Conservation (phyloP, 257 asterid species). For the Echites panduratus region DNA sequence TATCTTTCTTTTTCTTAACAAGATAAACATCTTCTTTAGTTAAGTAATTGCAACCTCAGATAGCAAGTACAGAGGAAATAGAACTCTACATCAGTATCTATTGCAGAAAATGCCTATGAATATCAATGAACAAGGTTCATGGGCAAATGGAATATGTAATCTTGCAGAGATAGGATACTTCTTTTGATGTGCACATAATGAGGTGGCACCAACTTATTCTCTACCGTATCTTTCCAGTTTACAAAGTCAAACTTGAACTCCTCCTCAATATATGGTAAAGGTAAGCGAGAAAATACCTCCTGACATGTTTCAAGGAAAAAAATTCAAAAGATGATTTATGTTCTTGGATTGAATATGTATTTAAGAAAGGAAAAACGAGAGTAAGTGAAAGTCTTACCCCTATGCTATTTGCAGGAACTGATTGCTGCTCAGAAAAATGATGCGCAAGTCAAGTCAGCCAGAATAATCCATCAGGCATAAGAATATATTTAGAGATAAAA, state of each 20-base stretch:
- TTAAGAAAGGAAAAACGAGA: conserved; percentile 14
- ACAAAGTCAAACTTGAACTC: conserved; percentile 67
- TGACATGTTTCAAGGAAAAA: conserved; percentile 24
- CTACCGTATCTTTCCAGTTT: conserved; percentile 56
- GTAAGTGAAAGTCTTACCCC: conserved; percentile 50
- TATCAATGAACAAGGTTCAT: not conserved
- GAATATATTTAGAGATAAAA: conserved; percentile 28
- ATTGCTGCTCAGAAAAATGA: conserved; percentile 49
- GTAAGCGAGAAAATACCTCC: conserved; percentile 64
- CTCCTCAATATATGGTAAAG: conserved; percentile 58
- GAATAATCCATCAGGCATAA: conserved; percentile 29
- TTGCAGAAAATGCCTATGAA: not conserved
- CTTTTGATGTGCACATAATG: conserved; percentile 68
- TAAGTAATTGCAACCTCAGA: conserved; percentile 27
- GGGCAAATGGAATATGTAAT: conserved; percentile 16
- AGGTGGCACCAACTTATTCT: conserved; percentile 51
- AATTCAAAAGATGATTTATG: not conserved
- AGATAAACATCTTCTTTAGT: conserved; percentile 67
- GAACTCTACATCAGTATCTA: not conserved
- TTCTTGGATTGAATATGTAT: not conserved
- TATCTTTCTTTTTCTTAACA: conserved; percentile 65
- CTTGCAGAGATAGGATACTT: conserved; percentile 60
- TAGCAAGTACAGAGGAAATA: not conserved
- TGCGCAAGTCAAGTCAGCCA: conserved; percentile 40
- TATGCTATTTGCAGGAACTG: conserved; percentile 37